A percentile compares a stretch with the other conserved stretches of the same genome.
These are phyloP conservation scores for Amanita muscaria DNA, from an alignment of 768 basidiomycete genomes.

Conservation along the genomic window DNA sequence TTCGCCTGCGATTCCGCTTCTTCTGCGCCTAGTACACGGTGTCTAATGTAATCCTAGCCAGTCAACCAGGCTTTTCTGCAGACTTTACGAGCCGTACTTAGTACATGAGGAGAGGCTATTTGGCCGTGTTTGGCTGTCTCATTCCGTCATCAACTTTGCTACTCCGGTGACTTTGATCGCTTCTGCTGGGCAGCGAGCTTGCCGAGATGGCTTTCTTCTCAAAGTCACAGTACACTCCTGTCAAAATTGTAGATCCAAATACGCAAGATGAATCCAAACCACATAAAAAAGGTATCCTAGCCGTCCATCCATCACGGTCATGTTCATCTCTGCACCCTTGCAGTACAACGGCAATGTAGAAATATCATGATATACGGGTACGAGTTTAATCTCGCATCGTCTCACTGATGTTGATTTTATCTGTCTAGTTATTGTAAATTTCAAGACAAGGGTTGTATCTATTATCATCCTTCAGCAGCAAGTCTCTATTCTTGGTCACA, in stretches of 20 bases:
- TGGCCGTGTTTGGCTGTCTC: too few species aligned
- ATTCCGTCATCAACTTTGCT: too few species aligned
- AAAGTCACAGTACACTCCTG: slow-evolving; percentile 53
- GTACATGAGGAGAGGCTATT: too few species aligned
- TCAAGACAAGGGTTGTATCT: slow-evolving; percentile 80
- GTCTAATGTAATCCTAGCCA: too few species aligned
- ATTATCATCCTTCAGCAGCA: slow-evolving; percentile 56
- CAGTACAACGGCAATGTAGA: slow-evolving; percentile 73
- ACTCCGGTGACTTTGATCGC: too few species aligned
- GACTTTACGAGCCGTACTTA: too few species aligned
- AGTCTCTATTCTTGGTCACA: slow-evolving; percentile 28
- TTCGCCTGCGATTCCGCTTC: slow-evolving; percentile 2
- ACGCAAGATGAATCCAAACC: slow-evolving; percentile 35
- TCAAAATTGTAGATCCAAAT: slow-evolving; percentile 64
- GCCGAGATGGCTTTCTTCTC: slow-evolving; percentile 60
- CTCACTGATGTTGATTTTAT: background rate
- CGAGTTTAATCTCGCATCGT: slow-evolving; percentile 6
- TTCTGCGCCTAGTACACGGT: too few species aligned
- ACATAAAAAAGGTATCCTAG: slow-evolving; percentile 47
- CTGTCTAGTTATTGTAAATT: slow-evolving; percentile 77
- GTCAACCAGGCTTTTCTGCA: background rate
- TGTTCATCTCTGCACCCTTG: slow-evolving; percentile 32
- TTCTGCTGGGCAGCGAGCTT: background rate
- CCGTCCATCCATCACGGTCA: background rate
- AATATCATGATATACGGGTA: slow-evolving; percentile 92